Base-by-base conservation (phyloP, 164 flowering plant species). In the Hamamelis virginiana region DNA sequence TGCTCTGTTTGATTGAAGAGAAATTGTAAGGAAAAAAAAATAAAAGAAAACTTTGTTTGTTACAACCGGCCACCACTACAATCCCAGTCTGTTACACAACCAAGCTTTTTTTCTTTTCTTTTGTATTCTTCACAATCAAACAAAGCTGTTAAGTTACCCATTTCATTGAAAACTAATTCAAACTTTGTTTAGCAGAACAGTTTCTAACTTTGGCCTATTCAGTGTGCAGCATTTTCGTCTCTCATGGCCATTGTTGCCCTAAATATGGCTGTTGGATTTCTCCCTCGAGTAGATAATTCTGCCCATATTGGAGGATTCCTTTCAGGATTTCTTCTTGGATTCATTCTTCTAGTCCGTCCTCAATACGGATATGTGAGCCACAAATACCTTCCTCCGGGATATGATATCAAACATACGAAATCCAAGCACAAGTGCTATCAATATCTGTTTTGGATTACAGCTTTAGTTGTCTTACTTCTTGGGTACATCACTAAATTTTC, bases 251-350 rank as follows among this genome's bases (percentile, higher is more conserved):
- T 88, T 14, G 80, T 82, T 48, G 75, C 57, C 74, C 33, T 88
- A 57, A 88, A 86, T 64, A 44, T 88, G 78, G 87, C 83, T 0
- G 61, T 88, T n/a, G 87, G 90, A 5, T 41, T 83, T 43, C 66
- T 85, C 25, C 90, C 92, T 50, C 75, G 69, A 5, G 88, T 86
- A 41, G 90, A 88, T 60, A 85, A 48, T 59, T 85, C 81, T 13
- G 89, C 92, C 23, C 92, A 88, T 68, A 77, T 81, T 38, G 89
- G 90, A 75, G 92, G 92, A 48, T 86, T 88, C 56, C 1, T 82
- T 18, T 47, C 88, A n/a, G 90, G 92, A 18, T 85, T 84, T 71
- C 74, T 87, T 44, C 90, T 87, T 1, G 91, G 94, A 27, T 89
- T 89, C 72, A 61, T 89, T 66, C 78, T 89, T 67, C 75, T 89